Percentiles rank a stretch among this genome's conserved stretches.
Conservation (phyloP, 164 flowering plant genomes). For the Liriodendron chinense region DNA sequence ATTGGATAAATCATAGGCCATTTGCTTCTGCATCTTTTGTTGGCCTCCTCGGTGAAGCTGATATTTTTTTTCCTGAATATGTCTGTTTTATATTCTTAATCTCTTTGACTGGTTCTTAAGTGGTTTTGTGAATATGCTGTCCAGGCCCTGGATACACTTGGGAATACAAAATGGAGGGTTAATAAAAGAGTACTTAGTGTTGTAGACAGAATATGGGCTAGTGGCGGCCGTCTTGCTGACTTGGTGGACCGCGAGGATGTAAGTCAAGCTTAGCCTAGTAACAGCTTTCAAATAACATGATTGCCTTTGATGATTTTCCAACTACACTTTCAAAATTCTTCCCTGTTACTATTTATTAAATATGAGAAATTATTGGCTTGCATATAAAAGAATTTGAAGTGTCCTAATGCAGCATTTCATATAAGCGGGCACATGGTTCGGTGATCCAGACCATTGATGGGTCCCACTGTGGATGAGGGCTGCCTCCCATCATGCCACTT, state of each 20-base stretch:
- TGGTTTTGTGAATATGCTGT: constrained; percentile 10
- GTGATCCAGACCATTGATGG: neutral
- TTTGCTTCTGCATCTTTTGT: too few species aligned
- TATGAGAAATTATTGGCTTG: neutral
- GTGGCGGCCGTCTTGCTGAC: constrained; percentile 80
- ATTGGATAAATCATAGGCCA: too few species aligned
- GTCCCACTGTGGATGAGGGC: neutral
- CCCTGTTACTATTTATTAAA: too few species aligned
- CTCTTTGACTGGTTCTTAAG: constrained; percentile 5
- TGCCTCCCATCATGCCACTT: neutral
- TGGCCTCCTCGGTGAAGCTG: too few species aligned
- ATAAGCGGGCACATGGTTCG: neutral
- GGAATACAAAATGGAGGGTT: constrained; percentile 86
- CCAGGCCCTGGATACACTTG: constrained; percentile 96
- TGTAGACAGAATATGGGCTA: constrained; percentile 87
- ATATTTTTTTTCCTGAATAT: neutral
- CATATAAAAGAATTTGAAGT: neutral
- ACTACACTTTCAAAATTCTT: neutral
- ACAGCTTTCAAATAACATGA: neutral
- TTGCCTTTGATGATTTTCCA: neutral
- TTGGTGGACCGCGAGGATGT: constrained; percentile 87
- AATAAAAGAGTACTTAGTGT: constrained; percentile 77
- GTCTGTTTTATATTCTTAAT: neutral
- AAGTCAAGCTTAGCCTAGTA: constrained; percentile 25
- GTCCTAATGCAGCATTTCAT: neutral